These are phyloP conservation scores for Scheffersomyces amazonensis DNA, from an alignment of 805 yeast genomes.

Conservation along the genomic window DNA sequence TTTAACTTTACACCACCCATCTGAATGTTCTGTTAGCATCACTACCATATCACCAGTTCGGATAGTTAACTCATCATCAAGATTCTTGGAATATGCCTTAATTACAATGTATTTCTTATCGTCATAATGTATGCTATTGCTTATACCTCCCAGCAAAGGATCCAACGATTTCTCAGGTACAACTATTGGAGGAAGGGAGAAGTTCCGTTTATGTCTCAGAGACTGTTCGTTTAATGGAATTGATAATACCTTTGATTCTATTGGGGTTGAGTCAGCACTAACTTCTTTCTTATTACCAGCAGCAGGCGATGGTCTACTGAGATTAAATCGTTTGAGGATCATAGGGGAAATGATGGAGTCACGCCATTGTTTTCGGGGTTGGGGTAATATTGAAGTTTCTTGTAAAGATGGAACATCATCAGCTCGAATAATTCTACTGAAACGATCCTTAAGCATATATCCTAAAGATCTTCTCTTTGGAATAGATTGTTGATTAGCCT, in stretches of 20 bases:
- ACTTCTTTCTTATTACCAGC: too few relatives aligned
- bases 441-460: constrained; percentile 14
- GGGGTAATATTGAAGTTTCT: not conserved
- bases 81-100: constrained; percentile 21
- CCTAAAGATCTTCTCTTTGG: constrained; percentile 11
- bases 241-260: not conserved
- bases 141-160: not conserved
- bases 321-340: constrained; percentile 30
- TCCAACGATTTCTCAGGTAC: not conserved
- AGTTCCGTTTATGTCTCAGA: not conserved
- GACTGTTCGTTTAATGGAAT: not conserved
- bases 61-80: constrained; percentile 34
- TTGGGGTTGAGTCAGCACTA: constrained; percentile 2
- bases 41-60: constrained; percentile 27
- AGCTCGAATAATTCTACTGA: constrained; percentile 22
- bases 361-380: not conserved
- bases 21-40: constrained; percentile 22
- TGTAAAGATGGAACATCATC: constrained; percentile 9
- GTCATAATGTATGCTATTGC: constrained; percentile 1
- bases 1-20: constrained; percentile 39
- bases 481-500: not conserved
- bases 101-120: constrained; percentile 17
- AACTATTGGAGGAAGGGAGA: not conserved
- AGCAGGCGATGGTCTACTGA: constrained; percentile 14
- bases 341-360: constrained; percentile 24